Base-by-base conservation (phyloP, 805 yeast genomes). In the Kuraishia piskuri region DNA sequence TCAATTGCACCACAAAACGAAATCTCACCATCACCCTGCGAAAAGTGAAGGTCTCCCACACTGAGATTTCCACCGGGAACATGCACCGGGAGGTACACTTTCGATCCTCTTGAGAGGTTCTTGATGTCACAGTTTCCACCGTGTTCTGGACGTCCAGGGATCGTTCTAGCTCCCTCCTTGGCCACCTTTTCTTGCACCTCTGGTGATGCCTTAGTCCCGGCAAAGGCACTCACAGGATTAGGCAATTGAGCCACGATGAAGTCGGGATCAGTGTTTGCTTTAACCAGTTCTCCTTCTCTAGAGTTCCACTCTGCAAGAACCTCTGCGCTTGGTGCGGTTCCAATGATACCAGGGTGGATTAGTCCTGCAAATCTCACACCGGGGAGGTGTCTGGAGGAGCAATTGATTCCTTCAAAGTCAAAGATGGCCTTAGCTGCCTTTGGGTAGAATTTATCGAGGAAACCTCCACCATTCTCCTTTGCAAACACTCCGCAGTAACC, bases 41-140 rank as follows among this genome's bases (percentile, higher is more conserved):
- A 71, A 62, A 77, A 77, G 59, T 77, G 82, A 40, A 77, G 59
- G 57, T 77, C 82, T 5, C 81, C 82, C 44, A 77, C 63, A 23
- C 77, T 71, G 22, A 77, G 65, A 56, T 73, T 72, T 45, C 77
- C 81, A 6, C 82, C 82, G 24, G 62, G 61, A 24, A 77, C 72
- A 60, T 77, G 65, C 22, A 74, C 76, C 2, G 81, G 81, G 48
- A 77, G 64, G 56, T 74, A 77, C 31, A 72, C 71, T 55, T 73
- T 76, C 12, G 81, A 74, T 5, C 81, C 82, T 49, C 79, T 61
- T 3, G 79, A 72, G 22, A 77, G 62, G 55, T 75, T 75, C 62
- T 77, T 77, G 59, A 77, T 77, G 56, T 77, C 82, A 61, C 80
- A 76, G 59, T 77, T 77, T 12, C 82, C 82, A 12, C 82, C 82